Percentiles rank a stretch among this genome's conserved stretches.
Conservation (phyloP, 495 filamentous ascomycete genomes). For the Astrothelium macrocarpum region DNA sequence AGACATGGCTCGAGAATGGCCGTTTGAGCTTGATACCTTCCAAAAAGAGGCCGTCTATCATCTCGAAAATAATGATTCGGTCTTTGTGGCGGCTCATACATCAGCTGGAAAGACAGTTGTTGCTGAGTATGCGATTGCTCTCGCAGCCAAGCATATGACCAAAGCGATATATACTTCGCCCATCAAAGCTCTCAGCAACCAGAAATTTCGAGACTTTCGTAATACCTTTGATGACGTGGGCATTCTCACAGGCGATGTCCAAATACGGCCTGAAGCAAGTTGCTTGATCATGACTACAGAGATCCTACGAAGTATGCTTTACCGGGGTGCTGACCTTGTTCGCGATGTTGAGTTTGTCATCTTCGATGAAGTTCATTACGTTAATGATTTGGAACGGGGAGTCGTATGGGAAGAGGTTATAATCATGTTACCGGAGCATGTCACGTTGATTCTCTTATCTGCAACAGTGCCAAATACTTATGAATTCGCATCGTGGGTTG, state of each 20-base stretch:
- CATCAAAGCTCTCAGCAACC: slow-evolving; percentile 96
- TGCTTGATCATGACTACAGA: slow-evolving; percentile 99
- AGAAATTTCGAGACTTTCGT: slow-evolving; percentile 94
- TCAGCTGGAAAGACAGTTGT: slow-evolving; percentile 98
- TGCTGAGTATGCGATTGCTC: slow-evolving; percentile 92
- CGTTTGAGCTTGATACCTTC: slow-evolving; percentile 94
- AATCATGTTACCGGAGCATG: slow-evolving; percentile 97
- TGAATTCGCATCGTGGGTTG: slow-evolving; percentile 98
- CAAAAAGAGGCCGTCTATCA: slow-evolving; percentile 98
- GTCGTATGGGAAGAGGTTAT: slow-evolving; percentile 99
- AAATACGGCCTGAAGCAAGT: slow-evolving; percentile 95
- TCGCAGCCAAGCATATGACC: slow-evolving; percentile 95
- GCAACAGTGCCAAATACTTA: slow-evolving; percentile 96
- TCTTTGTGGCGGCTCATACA: slow-evolving; percentile 98
- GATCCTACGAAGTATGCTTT: slow-evolving; percentile 96
- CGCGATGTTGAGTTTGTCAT: slow-evolving; percentile 98
- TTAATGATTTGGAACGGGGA: slow-evolving; percentile 93
- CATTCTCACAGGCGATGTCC: slow-evolving; percentile 93
- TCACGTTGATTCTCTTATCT: slow-evolving; percentile 87
- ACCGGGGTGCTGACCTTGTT: slow-evolving; percentile 90
- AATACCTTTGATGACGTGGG: slow-evolving; percentile 87
- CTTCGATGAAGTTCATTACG: slow-evolving; percentile 98
- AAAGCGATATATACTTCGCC: slow-evolving; percentile 98
- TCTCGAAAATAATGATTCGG: slow-evolving; percentile 89
- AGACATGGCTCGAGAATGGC: slow-evolving; percentile 91